Conservation (phyloP, 1,284 basidiomycete genomes). For the Malassezia japonica region DNA sequence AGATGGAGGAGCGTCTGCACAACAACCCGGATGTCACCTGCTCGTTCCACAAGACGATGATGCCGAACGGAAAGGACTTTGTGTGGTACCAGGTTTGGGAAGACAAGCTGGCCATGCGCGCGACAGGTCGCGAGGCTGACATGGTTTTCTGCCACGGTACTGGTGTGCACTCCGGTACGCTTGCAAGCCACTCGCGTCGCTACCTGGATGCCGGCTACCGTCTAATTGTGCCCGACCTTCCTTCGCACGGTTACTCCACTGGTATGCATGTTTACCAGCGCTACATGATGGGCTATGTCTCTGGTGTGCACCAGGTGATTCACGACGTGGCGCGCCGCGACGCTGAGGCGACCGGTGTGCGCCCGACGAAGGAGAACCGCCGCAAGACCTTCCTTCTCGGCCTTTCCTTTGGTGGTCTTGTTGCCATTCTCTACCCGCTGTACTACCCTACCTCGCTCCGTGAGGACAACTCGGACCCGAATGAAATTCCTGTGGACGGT, state of each 20-base stretch:
- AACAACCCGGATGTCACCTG: slow-evolving; percentile 35
- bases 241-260: slow-evolving; percentile 42
- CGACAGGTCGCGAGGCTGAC: slow-evolving; percentile 33
- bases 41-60: slow-evolving; percentile 33
- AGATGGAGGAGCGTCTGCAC: slow-evolving; percentile 42
- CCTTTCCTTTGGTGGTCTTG: slow-evolving; percentile 40
- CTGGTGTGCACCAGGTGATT: slow-evolving; percentile 32
- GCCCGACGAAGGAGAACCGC: slow-evolving; percentile 26
- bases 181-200: slow-evolving; percentile 38
- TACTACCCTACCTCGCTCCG: slow-evolving; percentile 33
- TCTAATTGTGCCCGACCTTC: slow-evolving; percentile 39
- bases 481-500: slow-evolving; percentile 39
- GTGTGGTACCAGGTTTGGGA: slow-evolving; percentile 47
- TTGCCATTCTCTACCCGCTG: slow-evolving; percentile 35
- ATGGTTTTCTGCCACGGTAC: slow-evolving; percentile 43
- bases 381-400: slow-evolving; percentile 40
- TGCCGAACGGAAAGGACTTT: slow-evolving; percentile 40
- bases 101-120: slow-evolving; percentile 23
- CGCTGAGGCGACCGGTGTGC: slow-evolving; percentile 15
- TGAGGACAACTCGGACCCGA: slow-evolving; percentile 21
- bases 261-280: slow-evolving; percentile 41
- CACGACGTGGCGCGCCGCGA: slow-evolving; percentile 37
- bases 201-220: slow-evolving; percentile 43
- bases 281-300: slow-evolving; percentile 24
- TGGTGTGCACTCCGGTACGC: slow-evolving; percentile 43